Evolutionary conservation across 768 basidiomycete species (phyloP).

Genomic region (Pholiota conissans): DNA sequence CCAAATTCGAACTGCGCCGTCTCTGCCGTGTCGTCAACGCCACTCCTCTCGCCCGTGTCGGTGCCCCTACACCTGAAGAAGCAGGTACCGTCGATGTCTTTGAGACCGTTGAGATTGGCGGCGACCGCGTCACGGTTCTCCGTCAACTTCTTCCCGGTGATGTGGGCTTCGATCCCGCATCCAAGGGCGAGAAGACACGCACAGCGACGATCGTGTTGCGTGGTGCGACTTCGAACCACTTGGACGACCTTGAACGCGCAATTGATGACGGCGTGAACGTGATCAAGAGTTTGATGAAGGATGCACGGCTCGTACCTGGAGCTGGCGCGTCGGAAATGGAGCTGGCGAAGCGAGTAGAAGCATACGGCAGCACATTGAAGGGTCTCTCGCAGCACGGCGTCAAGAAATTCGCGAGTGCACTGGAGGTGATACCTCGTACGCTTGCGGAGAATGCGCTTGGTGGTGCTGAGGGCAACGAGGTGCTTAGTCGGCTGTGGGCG

Average conservation of each 20-base stretch:
- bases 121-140: constrained; percentile 96
- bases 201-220: constrained; percentile 95
- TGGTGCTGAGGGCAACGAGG: constrained; percentile 90
- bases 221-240: constrained; percentile 90
- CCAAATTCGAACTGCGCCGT: constrained; percentile 95
- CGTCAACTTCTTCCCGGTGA: constrained; percentile 77
- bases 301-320: constrained; percentile 86
- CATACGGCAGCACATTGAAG: constrained; percentile 84
- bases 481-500: constrained; percentile 85
- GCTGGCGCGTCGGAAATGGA: constrained; percentile 95
- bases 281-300: constrained; percentile 90
- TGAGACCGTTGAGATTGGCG: constrained; percentile 95
- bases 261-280: constrained; percentile 97
- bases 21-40: constrained; percentile 95
- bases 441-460: constrained; percentile 94
- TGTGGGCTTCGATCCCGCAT: constrained; percentile 53
- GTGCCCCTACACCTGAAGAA: constrained; percentile 95
- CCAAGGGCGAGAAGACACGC: constrained; percentile 67
- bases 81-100: constrained; percentile 92
- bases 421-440: constrained; percentile 91
- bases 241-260: constrained; percentile 96
- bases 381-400: constrained; percentile 94
- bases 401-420: constrained; percentile 82
- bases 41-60: constrained; percentile 93
- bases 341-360: constrained; percentile 81